Evolutionary conservation across 306 rosid species (phyloP).

Genomic region (Lupinus albus): DNA sequence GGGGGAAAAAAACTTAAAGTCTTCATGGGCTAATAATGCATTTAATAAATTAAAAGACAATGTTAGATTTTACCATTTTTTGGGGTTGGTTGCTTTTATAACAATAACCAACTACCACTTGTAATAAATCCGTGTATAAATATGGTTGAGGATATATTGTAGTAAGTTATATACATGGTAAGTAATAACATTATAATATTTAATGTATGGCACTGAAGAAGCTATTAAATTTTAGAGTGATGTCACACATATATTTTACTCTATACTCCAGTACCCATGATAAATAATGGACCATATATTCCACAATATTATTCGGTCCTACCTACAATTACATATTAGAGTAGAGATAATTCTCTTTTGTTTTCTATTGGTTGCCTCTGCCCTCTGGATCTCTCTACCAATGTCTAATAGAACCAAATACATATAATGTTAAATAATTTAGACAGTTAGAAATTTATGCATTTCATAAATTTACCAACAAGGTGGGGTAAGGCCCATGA

Average conservation of each 20-base stretch:
- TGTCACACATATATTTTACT: not conserved
- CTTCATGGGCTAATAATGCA: too few relatives aligned
- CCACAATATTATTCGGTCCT: conserved; percentile 35
- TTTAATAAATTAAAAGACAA: too few relatives aligned
- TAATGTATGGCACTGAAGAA: not conserved
- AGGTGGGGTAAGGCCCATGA: conserved; percentile 60
- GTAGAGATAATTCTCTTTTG: conserved; percentile 1
- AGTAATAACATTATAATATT: too few relatives aligned
- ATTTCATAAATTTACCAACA: conserved; percentile 35
- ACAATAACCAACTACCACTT: not conserved
- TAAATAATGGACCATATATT: conserved; percentile 22
- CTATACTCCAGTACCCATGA: conserved; percentile 2
- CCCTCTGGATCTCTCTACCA: conserved; percentile 24
- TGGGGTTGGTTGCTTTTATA: too few relatives aligned
- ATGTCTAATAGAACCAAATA: conserved; percentile 31
- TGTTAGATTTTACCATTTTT: too few relatives aligned
- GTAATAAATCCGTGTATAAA: not conserved
- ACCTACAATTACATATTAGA: conserved; percentile 4
- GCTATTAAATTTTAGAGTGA: not conserved
- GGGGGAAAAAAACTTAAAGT: too few relatives aligned
- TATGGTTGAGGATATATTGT: conserved; percentile 9
- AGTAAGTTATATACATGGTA: not conserved
- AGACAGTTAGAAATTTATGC: conserved; percentile 32
- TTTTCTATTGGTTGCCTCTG: conserved; percentile 22
- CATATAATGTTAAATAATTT: conserved; percentile 22